Conservation (phyloP, 106 monocot genomes). For the Alisma plantagoaquatica region DNA sequence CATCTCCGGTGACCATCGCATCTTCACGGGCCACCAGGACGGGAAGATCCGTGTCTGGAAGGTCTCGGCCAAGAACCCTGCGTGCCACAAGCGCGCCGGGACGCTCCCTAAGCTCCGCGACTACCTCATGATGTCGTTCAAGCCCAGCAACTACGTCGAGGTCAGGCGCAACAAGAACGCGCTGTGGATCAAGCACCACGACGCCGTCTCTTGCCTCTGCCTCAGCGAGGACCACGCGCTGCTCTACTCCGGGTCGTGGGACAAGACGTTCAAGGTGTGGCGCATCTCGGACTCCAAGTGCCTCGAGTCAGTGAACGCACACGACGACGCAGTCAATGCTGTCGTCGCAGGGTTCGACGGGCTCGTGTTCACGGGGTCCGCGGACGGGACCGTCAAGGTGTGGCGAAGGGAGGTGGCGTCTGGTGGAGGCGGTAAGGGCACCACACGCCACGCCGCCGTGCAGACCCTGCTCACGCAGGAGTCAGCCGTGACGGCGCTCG, state of each 20-base stretch:
- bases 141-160: conserved; percentile 57
- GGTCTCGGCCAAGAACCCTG: conserved; percentile 19
- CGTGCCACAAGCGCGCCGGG: conserved; percentile 19
- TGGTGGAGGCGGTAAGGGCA: conserved; percentile 11
- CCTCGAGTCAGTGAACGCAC: conserved; percentile 48
- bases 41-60: conserved; percentile 53
- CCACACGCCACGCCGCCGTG: conserved; percentile 21
- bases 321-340: conserved; percentile 56
- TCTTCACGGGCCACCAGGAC: conserved; percentile 70
- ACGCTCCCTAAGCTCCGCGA: conserved; percentile 40
- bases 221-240: conserved; percentile 30
- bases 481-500: conserved; percentile 48
- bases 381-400: conserved; percentile 64
- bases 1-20: conserved; percentile 16
- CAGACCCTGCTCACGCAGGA: conserved; percentile 36
- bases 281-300: conserved; percentile 45
- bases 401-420: conserved; percentile 40
- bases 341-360: conserved; percentile 29
- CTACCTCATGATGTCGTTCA: conserved; percentile 34
- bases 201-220: conserved; percentile 46
- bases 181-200: conserved; percentile 43
- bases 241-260: conserved; percentile 73
- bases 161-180: conserved; percentile 17
- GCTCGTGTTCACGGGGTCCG: conserved; percentile 58
- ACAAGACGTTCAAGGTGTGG: conserved; percentile 65